Percentiles rank a stretch among this genome's conserved stretches.
Conservation (phyloP, 2,329 filamentous ascomycete genomes). For the Diaporthe ampelina region DNA sequence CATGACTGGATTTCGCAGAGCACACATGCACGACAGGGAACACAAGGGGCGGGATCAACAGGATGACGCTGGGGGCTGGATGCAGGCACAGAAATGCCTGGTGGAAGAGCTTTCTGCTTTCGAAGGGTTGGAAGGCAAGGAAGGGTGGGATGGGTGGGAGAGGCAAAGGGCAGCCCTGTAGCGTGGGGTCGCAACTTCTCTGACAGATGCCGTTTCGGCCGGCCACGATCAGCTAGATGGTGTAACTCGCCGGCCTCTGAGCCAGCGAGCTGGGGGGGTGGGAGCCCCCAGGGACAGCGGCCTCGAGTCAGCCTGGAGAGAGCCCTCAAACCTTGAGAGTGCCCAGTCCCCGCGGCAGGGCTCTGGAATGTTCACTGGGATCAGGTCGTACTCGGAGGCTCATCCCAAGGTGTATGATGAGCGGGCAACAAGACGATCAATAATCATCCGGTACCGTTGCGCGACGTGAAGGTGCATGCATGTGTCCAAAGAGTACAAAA, state of each 20-base stretch:
- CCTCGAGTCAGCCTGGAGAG: slow-evolving; percentile 24
- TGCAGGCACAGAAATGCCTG: not conserved
- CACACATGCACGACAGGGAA: not conserved
- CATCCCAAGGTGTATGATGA: slow-evolving; percentile 20
- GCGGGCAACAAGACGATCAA: slow-evolving; percentile 6
- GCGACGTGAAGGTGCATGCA: not conserved
- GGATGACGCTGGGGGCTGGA: slow-evolving; percentile 23
- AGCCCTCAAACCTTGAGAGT: not conserved
- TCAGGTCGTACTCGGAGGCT: slow-evolving; percentile 1
- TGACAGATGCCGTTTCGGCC: slow-evolving; percentile 36
- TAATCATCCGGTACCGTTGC: not conserved
- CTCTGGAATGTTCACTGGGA: not conserved
- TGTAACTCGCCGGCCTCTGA: slow-evolving; percentile 36
- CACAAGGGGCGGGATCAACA: slow-evolving; percentile 17
- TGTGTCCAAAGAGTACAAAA: not conserved
- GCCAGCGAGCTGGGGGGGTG: slow-evolving; percentile 4
- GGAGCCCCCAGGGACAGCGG: not conserved
- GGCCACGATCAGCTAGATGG: slow-evolving; percentile 36
- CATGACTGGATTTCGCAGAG: slow-evolving; percentile 5
- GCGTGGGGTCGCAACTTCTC: slow-evolving; percentile 20
- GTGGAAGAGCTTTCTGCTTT: not conserved
- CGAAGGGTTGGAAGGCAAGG: not conserved
- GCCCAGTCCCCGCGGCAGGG: not conserved
- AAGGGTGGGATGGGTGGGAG: not conserved
- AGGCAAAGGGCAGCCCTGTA: slow-evolving; percentile 1